phyloP scores from a whole-genome alignment of 2,329 filamentous ascomycete genomes.

The Penicillium fuscoglaucum region DNA sequence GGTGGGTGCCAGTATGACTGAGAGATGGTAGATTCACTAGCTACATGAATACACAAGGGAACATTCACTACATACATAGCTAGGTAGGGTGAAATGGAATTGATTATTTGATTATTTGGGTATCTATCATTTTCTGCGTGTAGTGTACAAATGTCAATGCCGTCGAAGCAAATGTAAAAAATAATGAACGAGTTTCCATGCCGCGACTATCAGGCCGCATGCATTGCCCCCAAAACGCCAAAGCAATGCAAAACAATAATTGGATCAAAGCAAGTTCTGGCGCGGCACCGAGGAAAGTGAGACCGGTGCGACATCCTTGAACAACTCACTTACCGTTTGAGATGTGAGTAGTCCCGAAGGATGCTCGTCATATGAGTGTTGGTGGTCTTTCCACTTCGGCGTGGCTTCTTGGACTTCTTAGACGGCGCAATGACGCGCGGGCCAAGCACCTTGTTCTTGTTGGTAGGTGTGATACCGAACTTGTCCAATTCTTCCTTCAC shows the following conservation, averaged over 20 bases:
- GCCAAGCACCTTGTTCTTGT: constrained; percentile 70
- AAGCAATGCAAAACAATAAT: constrained; percentile 23
- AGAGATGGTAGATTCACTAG: not conserved
- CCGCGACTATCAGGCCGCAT: not conserved
- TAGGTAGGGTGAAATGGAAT: not conserved
- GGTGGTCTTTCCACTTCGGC: constrained; percentile 75
- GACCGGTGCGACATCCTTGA: not conserved
- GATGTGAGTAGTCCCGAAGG: constrained; percentile 69
- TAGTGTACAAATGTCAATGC: constrained; percentile 16
- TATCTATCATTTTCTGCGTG: constrained; percentile 22
- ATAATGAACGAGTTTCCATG: not conserved
- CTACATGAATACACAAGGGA: no score
- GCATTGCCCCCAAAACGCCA: constrained; percentile 18
- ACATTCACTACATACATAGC: no score
- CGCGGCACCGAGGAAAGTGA: not conserved
- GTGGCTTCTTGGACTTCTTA: constrained; percentile 73
- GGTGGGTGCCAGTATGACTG: no score
- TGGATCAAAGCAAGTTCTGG: not conserved
- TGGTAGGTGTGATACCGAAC: constrained; percentile 80
- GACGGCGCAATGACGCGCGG: constrained; percentile 56
- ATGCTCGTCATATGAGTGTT: constrained; percentile 85
- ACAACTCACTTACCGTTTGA: constrained; percentile 37
- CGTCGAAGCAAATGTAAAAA: not conserved
- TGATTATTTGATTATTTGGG: constrained; percentile 16
- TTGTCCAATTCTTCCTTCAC: constrained; percentile 74